These are phyloP conservation scores for Paratinospora sagittata DNA, from an alignment of 164 flowering plant genomes.

Conservation along the genomic window DNA sequence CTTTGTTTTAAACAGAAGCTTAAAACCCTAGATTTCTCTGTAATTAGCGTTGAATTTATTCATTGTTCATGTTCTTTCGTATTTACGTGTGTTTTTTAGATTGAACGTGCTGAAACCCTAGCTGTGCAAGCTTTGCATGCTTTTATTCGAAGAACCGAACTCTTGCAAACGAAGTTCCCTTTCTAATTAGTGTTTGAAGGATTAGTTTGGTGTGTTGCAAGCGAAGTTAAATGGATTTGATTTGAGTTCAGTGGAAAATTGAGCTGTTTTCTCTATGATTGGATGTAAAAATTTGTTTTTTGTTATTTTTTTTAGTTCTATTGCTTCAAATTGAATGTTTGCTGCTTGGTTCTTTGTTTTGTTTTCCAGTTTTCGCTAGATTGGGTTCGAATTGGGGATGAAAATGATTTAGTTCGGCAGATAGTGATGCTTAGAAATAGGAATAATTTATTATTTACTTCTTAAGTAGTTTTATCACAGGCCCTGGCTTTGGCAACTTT, in stretches of 20 bases:
- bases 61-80: background rate
- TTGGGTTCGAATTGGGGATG: background rate
- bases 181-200: background rate
- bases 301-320: background rate
- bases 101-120: slow-evolving; percentile 16
- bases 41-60: background rate
- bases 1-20: background rate
- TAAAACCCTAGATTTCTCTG: slow-evolving; percentile 4
- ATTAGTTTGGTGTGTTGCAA: background rate
- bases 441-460: background rate
- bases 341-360: background rate
- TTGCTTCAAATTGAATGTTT: no score
- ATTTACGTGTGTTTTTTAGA: background rate
- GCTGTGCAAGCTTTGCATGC: background rate
- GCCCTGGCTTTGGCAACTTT: background rate
- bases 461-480: background rate
- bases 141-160: background rate
- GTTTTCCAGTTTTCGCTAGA: background rate
- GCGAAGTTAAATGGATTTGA: background rate
- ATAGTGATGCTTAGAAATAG: background rate
- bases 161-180: background rate
- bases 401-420: slow-evolving; percentile 10
- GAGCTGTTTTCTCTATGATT: background rate
- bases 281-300: background rate
- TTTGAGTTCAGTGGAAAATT: background rate